Base-by-base conservation (phyloP, 2,329 filamentous ascomycete genomes). In the Colletotrichum horii region DNA sequence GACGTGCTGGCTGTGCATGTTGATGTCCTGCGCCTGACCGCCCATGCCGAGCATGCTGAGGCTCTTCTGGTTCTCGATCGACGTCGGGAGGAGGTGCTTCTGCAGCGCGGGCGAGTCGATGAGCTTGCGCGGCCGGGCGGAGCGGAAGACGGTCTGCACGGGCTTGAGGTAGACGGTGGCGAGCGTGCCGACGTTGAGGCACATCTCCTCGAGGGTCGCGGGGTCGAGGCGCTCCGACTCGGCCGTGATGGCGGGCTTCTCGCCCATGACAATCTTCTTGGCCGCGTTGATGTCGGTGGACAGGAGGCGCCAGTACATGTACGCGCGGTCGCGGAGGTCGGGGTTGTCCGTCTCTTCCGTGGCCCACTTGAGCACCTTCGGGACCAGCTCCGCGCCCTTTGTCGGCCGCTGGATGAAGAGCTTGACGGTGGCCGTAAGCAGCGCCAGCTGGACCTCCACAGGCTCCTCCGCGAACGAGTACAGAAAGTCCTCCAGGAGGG, bases 301-400 rank as follows among this genome's bases (percentile, higher is more conserved):
- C 3, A 99, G 90, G 16, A 99, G 90, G 6, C 97, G 95, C 97
- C 97, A 99, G 88, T 99, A 99, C 96, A 99, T 98, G 88, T 98
- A 99, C 0, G 97, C 97, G 80, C 97, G 90, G 83, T 99, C 97
- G 78, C 97, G 93, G 32, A 99, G 91, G 84, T 99, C 97, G 1
- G 97, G 97, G 84, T 99, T 98, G 82, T 99, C 97, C n/a, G 96
- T 98, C 84, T 98, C 97, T 84, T 98, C 97, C 0, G 97, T 99
- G 6, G 97, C 97, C 96, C 97, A 98, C 85, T 98, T 98, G 66
- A 99, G 88, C 4, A 98, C 96, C 81, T 96, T 96, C 1, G 96
- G 97, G 1, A 99, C 96, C 8, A 99, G 89, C 68, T 97, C 93
- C 81, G 98, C 96, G 30, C 95, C 97, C 82, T 98, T 98, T 19